Conservation (phyloP, 768 basidiomycete genomes). For the Mycena belliarum region DNA sequence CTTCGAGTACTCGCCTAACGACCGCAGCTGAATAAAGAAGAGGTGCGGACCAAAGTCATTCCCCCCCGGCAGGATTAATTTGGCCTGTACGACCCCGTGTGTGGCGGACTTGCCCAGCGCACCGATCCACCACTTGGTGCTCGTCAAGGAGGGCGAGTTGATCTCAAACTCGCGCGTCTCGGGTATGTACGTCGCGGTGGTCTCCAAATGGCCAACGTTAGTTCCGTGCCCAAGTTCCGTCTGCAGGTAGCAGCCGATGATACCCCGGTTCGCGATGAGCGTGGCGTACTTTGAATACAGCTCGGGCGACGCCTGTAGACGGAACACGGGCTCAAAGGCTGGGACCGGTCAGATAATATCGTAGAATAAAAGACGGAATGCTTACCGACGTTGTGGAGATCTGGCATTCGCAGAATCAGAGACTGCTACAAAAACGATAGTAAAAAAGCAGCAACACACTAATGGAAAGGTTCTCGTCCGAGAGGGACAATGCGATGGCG, state of each 20-base stretch:
- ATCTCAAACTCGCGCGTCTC: constrained; percentile 71
- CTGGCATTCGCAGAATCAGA: not conserved
- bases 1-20: constrained; percentile 47
- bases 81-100: constrained; percentile 76
- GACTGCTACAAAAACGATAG: not conserved
- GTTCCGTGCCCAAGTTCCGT: constrained; percentile 82
- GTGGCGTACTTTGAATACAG: constrained; percentile 53
- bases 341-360: constrained; percentile 3
- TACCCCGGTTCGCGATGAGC: constrained; percentile 53
- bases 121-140: constrained; percentile 85
- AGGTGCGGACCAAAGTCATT: constrained; percentile 71
- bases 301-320: constrained; percentile 57
- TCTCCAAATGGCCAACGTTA: constrained; percentile 69
- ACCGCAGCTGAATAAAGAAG: constrained; percentile 72
- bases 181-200: constrained; percentile 74
- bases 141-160: constrained; percentile 72
- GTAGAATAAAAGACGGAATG: not conserved
- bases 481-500: constrained; percentile 42
- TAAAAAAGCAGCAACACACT: constrained; percentile 32
- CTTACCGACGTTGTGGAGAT: constrained; percentile 39
- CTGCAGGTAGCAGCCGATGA: constrained; percentile 74
- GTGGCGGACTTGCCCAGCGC: constrained; percentile 71
- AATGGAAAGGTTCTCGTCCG: constrained; percentile 59
- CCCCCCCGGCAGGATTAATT: constrained; percentile 62
- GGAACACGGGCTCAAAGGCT: constrained; percentile 72